These are phyloP conservation scores for Pythium coloratum DNA, from an alignment of 352 stramenopile genomes.

Conservation along the genomic window DNA sequence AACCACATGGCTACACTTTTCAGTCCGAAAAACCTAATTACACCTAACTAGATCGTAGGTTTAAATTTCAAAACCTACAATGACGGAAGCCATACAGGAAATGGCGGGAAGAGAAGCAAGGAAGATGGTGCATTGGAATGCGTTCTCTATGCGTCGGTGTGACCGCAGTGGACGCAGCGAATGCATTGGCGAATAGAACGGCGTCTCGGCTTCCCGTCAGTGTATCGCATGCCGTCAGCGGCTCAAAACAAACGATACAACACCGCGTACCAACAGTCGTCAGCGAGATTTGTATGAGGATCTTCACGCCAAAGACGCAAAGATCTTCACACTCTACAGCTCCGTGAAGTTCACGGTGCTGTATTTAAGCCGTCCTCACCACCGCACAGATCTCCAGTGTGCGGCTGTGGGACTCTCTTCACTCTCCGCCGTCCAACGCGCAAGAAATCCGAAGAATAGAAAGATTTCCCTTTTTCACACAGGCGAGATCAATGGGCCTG, in stretches of 20 bases:
- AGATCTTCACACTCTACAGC: neutral
- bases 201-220: neutral
- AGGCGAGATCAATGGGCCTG: too few relatives aligned
- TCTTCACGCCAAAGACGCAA: too few relatives aligned
- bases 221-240: neutral
- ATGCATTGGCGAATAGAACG: neutral
- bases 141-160: neutral
- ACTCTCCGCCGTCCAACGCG: neutral
- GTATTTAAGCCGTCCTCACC: neutral
- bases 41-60: neutral
- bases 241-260: neutral
- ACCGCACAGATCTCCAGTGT: neutral
- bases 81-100: too few relatives aligned
- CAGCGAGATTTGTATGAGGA: too few relatives aligned
- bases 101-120: neutral
- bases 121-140: neutral
- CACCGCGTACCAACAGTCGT: neutral
- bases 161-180: neutral
- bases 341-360: neutral
- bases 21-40: constrained; percentile 6
- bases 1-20: constrained; percentile 21
- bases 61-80: neutral
- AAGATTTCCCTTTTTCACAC: neutral
- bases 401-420: neutral
- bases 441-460: neutral